phyloP scores from a whole-genome alignment of 1,139 yeast genomes.

The Meyerozyma sp. region DNA sequence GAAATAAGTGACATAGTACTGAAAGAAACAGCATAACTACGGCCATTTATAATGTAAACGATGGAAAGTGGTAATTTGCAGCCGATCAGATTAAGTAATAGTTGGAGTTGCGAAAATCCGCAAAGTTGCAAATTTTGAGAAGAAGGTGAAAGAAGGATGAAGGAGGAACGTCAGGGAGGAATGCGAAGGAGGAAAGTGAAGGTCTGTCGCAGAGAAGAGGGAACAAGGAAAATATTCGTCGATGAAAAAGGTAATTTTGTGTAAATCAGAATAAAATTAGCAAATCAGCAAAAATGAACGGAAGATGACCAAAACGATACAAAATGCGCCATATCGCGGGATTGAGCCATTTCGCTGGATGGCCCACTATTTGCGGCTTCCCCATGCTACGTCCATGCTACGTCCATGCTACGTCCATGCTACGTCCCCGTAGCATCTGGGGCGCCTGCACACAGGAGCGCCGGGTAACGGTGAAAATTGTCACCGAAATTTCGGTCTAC shows the following conservation, averaged over 20 bases:
- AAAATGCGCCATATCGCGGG: too few relatives aligned
- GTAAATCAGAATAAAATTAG: too few relatives aligned
- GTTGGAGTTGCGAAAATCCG: neutral
- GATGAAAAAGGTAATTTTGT: neutral
- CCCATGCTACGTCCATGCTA: too few relatives aligned
- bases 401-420: too few relatives aligned
- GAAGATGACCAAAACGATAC: too few relatives aligned
- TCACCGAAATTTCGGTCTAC: neutral
- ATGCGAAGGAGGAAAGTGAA: neutral
- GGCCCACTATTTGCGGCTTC: too few relatives aligned
- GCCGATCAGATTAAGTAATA: neutral
- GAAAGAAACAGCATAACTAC: neutral
- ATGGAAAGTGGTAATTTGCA: neutral
- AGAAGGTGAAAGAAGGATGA: neutral
- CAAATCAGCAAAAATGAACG: too few relatives aligned
- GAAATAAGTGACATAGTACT: constrained; percentile 1
- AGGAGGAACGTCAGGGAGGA: too few relatives aligned
- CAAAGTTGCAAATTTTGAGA: neutral
- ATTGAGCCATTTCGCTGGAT: too few relatives aligned
- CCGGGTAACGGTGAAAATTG: constrained; percentile 2
- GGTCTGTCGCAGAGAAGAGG: too few relatives aligned
- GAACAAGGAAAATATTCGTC: neutral
- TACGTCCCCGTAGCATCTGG: too few relatives aligned
- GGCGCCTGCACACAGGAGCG: neutral
- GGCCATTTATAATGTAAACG: neutral